Conservation (phyloP, 139 green algal genomes). For the Chlamydomonas sphaeroides region DNA sequence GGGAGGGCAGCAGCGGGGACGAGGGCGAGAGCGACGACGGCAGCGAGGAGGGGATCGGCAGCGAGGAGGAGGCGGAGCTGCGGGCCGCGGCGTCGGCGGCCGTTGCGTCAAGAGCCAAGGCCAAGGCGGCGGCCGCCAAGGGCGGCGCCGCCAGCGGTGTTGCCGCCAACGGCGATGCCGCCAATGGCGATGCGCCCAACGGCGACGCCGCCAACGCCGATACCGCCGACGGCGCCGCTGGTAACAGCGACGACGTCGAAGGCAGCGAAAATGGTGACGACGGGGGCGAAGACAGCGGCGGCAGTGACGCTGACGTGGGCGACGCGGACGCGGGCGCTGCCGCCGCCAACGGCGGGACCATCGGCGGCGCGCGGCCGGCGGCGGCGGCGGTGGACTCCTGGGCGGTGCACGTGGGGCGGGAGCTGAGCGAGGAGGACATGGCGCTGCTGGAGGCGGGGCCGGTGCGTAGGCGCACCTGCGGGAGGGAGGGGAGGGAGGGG, state of each 20-base stretch:
- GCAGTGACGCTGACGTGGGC: neutral
- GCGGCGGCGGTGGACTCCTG: constrained; percentile 34
- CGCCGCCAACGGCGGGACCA: neutral
- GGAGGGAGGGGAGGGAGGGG: neutral
- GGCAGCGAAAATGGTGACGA: neutral
- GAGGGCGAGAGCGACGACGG: neutral
- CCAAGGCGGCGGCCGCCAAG: no score
- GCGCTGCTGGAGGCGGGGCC: constrained; percentile 13
- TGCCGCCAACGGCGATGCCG: neutral
- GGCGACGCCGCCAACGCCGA: neutral
- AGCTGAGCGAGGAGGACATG: constrained; percentile 34
- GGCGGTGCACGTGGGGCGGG: constrained; percentile 43
- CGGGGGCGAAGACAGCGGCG: neutral
- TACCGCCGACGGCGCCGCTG: no score
- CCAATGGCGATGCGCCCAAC: neutral
- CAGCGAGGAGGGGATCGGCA: neutral
- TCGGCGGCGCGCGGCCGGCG: neutral
- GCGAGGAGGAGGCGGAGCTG: neutral
- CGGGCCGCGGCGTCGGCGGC: neutral
- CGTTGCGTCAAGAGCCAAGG: neutral
- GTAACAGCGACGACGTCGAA: neutral
- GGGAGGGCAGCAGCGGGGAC: neutral
- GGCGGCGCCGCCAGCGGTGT: neutral
- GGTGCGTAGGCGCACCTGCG: neutral
- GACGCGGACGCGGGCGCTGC: neutral